These are phyloP conservation scores for Geotrichum reessii DNA, from an alignment of 1,139 yeast genomes.

Conservation along the genomic window DNA sequence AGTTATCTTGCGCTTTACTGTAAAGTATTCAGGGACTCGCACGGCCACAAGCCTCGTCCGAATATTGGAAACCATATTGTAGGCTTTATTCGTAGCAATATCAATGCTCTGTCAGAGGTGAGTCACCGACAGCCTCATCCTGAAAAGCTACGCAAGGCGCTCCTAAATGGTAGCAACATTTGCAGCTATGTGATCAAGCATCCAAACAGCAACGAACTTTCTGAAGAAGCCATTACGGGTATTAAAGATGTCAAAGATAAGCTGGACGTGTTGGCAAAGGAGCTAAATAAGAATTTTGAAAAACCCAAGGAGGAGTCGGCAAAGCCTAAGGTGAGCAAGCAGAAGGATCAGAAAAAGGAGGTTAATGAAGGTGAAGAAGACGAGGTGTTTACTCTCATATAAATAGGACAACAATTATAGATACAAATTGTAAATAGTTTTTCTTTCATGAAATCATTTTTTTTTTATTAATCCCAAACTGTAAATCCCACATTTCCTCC, in stretches of 20 bases:
- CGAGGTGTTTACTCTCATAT: not conserved
- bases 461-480: not conserved
- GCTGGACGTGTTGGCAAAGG: not conserved
- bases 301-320: not conserved
- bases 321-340: not conserved
- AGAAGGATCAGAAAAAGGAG: not conserved
- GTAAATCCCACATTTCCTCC: not conserved
- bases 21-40: constrained; percentile 9
- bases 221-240: not conserved
- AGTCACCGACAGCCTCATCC: constrained; percentile 1
- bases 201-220: not conserved
- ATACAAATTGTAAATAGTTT: not conserved
- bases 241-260: constrained; percentile 1
- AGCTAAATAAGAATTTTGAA: not conserved
- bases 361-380: not conserved
- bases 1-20: constrained; percentile 13
- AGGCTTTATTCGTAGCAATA: constrained; percentile 5
- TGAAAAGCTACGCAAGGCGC: not conserved
- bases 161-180: constrained; percentile 5
- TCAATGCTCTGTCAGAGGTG: constrained; percentile 8
- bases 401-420: not conserved
- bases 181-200: constrained; percentile 12
- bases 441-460: not conserved
- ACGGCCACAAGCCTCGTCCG: constrained; percentile 10
- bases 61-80: constrained; percentile 6